These are phyloP conservation scores for Santalum album DNA, from an alignment of 164 flowering plant species.

Conservation along the genomic window DNA sequence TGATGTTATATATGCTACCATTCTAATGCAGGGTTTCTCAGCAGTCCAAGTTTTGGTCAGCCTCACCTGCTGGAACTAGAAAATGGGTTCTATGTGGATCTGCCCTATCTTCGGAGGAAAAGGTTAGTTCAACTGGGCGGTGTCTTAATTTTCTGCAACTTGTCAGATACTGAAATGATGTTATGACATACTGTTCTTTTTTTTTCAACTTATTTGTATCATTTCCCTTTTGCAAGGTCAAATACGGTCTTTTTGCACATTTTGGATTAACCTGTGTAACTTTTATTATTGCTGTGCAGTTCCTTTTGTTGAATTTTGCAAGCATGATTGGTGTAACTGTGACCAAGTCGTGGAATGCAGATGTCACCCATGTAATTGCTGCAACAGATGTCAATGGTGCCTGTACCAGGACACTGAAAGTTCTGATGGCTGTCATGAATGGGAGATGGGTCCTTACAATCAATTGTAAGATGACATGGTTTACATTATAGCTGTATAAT, in stretches of 20 bases:
- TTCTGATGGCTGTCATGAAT: conserved; percentile 55
- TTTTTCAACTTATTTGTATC: too few species aligned
- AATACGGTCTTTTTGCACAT: too few species aligned
- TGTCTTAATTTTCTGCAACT: too few species aligned
- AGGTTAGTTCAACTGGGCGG: conserved; percentile 40
- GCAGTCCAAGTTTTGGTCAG: conserved; percentile 19
- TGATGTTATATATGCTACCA: neutral
- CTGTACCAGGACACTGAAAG: conserved; percentile 48
- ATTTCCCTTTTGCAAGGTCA: too few species aligned
- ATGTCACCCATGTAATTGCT: conserved; percentile 64
- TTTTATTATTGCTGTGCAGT: conserved; percentile 26
- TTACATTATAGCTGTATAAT: too few species aligned
- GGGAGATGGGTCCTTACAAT: conserved; percentile 55
- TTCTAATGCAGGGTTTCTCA: conserved; percentile 15
- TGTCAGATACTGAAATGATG: too few species aligned
- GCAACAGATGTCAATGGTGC: conserved; percentile 49
- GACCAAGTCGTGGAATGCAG: conserved; percentile 37
- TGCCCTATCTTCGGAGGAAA: conserved; percentile 58
- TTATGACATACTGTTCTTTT: too few species aligned
- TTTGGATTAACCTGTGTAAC: neutral
- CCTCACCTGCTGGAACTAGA: conserved; percentile 20
- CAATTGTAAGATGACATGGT: conserved; percentile 45
- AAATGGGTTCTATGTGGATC: conserved; percentile 74
- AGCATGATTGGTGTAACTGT: conserved; percentile 36
- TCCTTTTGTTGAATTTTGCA: conserved; percentile 37